These are phyloP conservation scores for Wickerhamiella vanderwaltii DNA, from an alignment of 805 yeast species.

Conservation along the genomic window DNA sequence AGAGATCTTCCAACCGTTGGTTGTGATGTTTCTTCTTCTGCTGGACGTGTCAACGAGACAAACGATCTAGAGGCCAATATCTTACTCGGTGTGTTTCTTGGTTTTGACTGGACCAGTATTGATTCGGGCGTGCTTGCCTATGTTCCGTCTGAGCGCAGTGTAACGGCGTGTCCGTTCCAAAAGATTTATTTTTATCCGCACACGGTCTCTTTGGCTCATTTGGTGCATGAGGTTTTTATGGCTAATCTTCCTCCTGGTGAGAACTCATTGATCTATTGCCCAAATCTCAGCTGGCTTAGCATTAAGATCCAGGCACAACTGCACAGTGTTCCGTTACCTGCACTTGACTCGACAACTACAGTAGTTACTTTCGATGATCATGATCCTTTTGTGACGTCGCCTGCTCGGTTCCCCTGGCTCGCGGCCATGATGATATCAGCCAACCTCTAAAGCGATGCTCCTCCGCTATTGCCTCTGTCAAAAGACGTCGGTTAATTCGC, in stretches of 20 bases:
- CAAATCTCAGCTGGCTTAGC: not conserved
- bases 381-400: not conserved
- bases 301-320: too few species aligned
- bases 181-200: not conserved
- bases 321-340: not conserved
- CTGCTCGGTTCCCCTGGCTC: too few species aligned
- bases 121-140: not conserved
- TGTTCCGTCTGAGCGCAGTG: not conserved
- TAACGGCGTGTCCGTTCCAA: not conserved
- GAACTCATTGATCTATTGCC: not conserved
- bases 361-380: not conserved
- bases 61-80: not conserved
- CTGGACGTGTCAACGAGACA: not conserved
- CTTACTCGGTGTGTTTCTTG: not conserved
- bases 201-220: not conserved
- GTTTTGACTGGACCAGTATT: not conserved
- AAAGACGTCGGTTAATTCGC: not conserved
- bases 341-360: not conserved
- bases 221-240: not conserved
- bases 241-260: not conserved
- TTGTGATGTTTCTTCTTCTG: not conserved
- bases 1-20: not conserved
- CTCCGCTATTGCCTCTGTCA: not conserved
- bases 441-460: too few species aligned
- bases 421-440: too few species aligned